phyloP scores from a whole-genome alignment of 2,329 filamentous ascomycete genomes.

The Amphichorda felina region DNA sequence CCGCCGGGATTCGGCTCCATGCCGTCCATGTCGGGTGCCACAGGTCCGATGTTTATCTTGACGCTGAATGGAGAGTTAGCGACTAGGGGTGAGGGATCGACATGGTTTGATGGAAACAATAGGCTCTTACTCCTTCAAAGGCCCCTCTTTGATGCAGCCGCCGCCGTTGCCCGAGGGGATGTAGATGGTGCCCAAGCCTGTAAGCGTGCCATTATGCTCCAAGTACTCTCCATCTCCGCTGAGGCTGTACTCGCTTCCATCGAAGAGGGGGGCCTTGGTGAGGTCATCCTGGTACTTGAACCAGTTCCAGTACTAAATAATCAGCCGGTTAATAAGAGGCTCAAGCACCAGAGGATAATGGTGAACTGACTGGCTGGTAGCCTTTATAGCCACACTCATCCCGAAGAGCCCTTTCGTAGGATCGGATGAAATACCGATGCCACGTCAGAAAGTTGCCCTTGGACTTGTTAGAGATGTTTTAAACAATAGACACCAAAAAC shows the following conservation, averaged over 20 bases:
- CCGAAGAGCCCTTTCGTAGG: no score
- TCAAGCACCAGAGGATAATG: no score
- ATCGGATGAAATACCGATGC: no score
- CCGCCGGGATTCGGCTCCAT: conserved; percentile 1
- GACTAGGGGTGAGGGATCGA: no score
- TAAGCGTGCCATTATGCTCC: conserved; percentile 9
- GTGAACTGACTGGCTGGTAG: no score
- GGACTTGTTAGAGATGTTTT: no score
- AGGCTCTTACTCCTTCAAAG: conserved; percentile 29
- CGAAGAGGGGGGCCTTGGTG: conserved; percentile 37
- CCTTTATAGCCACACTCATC: no score
- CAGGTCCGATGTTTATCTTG: conserved; percentile 16
- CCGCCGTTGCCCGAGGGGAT: conserved; percentile 40
- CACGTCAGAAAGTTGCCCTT: no score
- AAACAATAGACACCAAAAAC: no score
- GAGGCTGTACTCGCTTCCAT: conserved; percentile 38
- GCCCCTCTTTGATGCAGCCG: conserved; percentile 37
- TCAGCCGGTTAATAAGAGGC: no score
- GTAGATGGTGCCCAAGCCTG: conserved; percentile 5
- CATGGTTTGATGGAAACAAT: no score
- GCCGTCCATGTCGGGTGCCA: conserved; percentile 7
- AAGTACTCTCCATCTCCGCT: conserved; percentile 29
- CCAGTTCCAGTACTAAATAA: conserved; percentile 47
- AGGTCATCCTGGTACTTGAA: conserved; percentile 31
- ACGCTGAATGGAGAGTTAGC: conserved; percentile 5